Base-by-base conservation (phyloP, 345 rosid species). In the Jatropha curcas region DNA sequence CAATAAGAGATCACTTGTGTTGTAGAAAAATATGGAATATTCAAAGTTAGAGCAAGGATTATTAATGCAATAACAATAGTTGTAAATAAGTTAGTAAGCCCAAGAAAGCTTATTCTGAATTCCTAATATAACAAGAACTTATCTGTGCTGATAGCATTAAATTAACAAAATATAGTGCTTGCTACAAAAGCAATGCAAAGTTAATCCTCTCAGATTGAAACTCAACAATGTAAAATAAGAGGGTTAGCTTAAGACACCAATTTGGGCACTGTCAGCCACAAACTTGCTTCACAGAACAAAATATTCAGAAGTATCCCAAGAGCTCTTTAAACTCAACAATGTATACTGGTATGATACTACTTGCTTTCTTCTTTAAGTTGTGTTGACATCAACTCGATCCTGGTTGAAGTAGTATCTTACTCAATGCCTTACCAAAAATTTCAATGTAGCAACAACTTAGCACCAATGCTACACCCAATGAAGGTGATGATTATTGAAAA, bases 101-200 rank as follows among this genome's bases (percentile, higher is more conserved):
- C 16, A n/a, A 7, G 41, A 48, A 51, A 65, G 64, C 10, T 30
- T 24, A 24, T 77, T 51, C 52, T 53, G 31, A 56, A 62, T 45
- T 46, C 41, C 48, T 22, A 55, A 43, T 16, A 57, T 37, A 12
- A 60, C 27, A 59, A 59, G 35, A 35, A 56, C 37, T 27, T 17
- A 13, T 24, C 48, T 7, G 37, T 25, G 25, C 34, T 9, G 37
- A 25, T 35, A 66, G 53, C 55, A 17, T 50, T 50, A 22, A 55
- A 48, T 22, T 22, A 31, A 51, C 8, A 31, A 5, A n/a, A 10
- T 33, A 60, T 31, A 48, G 7, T 60, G 68, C 5, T 39, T 39
- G 17, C 33, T 24, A 60, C 25, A 41, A 41, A 1, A 41, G 45
- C 45, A 41, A 41, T n/a, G 45, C 12, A 10, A 9, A 41, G 39